A percentile compares a stretch with the other conserved stretches of the same genome.
These are phyloP conservation scores for Chenopodium quinoa DNA, from an alignment of 148 eudicot species.

Conservation along the genomic window DNA sequence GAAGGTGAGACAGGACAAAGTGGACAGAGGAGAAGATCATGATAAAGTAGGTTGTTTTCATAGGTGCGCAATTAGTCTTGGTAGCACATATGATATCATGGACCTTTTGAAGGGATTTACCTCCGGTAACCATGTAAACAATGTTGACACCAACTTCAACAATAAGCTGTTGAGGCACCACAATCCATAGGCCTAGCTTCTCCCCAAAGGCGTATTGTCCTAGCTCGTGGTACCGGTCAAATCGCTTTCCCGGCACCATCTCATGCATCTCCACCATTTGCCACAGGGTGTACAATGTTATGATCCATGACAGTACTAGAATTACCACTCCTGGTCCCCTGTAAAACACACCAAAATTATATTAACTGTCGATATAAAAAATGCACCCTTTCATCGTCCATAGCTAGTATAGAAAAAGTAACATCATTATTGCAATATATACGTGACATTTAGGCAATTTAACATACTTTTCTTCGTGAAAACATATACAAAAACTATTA, in stretches of 20 bases:
- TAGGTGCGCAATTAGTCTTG: constrained; percentile 4
- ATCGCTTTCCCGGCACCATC: constrained; percentile 39
- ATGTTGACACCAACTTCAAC: constrained; percentile 38
- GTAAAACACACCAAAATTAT: not conserved
- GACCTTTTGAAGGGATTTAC: constrained; percentile 30
- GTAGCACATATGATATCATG: constrained; percentile 26
- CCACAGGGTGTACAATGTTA: constrained; percentile 40
- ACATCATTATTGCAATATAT: too few relatives aligned
- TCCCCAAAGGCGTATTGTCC: constrained; percentile 40
- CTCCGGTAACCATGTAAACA: constrained; percentile 42
- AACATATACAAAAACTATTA: too few relatives aligned
- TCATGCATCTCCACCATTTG: constrained; percentile 46
- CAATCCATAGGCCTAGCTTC: constrained; percentile 38
- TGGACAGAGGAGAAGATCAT: constrained; percentile 38
- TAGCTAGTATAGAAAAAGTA: too few relatives aligned
- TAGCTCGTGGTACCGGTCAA: constrained; percentile 38
- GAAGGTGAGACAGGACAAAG: constrained; percentile 39
- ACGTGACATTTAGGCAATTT: not conserved
- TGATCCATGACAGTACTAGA: constrained; percentile 36
- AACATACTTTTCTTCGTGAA: not conserved
- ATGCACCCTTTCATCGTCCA: too few relatives aligned
- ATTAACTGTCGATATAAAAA: not conserved
- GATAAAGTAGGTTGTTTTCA: constrained; percentile 35
- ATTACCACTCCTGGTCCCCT: constrained; percentile 42
- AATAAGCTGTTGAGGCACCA: constrained; percentile 37